A percentile compares a stretch with the other conserved stretches of the same genome.
These are phyloP conservation scores for Hyaloscypha variabilis DNA, from an alignment of 495 filamentous ascomycete genomes.

Conservation along the genomic window DNA sequence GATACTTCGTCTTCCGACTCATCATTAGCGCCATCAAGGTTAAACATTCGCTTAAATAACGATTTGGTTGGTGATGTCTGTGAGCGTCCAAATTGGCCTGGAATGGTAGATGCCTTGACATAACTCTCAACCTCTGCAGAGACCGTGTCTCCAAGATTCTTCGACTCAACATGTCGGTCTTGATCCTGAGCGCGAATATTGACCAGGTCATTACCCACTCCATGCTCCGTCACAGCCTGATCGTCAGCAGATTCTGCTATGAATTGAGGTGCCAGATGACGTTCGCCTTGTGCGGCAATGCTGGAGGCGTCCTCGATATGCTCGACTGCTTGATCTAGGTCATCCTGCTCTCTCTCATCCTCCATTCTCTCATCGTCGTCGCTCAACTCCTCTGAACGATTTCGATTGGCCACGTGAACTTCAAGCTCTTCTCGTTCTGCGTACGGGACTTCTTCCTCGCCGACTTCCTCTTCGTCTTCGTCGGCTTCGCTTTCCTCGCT, in stretches of 20 bases:
- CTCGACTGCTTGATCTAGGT: background rate
- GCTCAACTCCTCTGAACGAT: background rate
- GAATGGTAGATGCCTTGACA: background rate
- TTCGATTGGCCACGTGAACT: background rate
- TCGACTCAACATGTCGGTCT: background rate
- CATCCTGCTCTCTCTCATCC: background rate
- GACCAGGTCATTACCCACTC: background rate
- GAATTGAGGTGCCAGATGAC: background rate
- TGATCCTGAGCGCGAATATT: background rate
- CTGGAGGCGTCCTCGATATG: background rate
- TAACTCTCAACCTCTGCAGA: background rate
- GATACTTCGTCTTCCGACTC: constrained; percentile 13
- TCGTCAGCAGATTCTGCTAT: background rate
- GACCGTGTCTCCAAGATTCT: background rate
- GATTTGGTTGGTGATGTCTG: background rate
- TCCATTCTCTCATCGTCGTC: background rate
- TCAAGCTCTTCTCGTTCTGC: background rate
- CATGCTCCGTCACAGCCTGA: background rate
- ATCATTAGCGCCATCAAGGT: constrained; percentile 27
- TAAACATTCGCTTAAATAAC: background rate
- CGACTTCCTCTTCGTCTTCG: constrained; percentile 11
- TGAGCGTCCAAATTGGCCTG: background rate
- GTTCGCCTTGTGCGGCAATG: background rate
- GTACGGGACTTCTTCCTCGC: background rate
- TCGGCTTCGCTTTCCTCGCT: constrained; percentile 9